Conservation (phyloP, 306 rosid genomes). For the Quercus engelmannii region DNA sequence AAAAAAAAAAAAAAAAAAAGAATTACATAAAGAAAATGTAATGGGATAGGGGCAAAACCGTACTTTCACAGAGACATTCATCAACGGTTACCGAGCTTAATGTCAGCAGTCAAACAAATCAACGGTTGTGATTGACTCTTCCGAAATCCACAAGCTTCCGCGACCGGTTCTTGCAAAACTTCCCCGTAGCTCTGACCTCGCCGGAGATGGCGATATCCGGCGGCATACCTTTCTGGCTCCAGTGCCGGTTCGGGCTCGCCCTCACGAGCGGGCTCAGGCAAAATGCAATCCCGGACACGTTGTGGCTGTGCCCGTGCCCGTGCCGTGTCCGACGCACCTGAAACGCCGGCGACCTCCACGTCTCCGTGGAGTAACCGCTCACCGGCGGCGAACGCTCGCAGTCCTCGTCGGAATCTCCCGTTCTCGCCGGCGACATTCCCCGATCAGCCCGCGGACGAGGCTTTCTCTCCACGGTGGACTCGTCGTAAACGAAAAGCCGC, state of each 20-base stretch:
- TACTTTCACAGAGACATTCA: not conserved
- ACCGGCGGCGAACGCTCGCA: constrained; percentile 54
- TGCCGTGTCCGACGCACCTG: constrained; percentile 42
- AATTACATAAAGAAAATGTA: constrained; percentile 6
- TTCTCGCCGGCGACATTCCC: constrained; percentile 80
- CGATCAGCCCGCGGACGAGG: constrained; percentile 45
- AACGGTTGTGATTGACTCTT: constrained; percentile 67
- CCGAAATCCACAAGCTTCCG: constrained; percentile 89
- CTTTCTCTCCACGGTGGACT: constrained; percentile 13
- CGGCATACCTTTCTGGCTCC: constrained; percentile 57
- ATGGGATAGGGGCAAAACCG: constrained; percentile 4
- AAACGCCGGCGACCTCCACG: constrained; percentile 48
- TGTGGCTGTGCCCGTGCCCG: constrained; percentile 39
- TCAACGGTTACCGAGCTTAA: constrained; percentile 5
- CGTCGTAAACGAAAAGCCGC: constrained; percentile 13
- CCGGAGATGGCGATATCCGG: constrained; percentile 46
- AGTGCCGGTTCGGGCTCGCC: constrained; percentile 71
- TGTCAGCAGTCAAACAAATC: constrained; percentile 37
- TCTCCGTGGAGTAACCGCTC: constrained; percentile 54
- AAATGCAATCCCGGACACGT: constrained; percentile 59
- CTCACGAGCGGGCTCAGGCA: constrained; percentile 87
- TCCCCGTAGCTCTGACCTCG: constrained; percentile 42
- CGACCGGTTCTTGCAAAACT: constrained; percentile 75
- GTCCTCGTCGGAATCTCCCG: constrained; percentile 25
- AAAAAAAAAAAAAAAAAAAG: not conserved